These are phyloP conservation scores for Pochonia chlamydosporia DNA, from an alignment of 2,329 filamentous ascomycete species.

Conservation along the genomic window DNA sequence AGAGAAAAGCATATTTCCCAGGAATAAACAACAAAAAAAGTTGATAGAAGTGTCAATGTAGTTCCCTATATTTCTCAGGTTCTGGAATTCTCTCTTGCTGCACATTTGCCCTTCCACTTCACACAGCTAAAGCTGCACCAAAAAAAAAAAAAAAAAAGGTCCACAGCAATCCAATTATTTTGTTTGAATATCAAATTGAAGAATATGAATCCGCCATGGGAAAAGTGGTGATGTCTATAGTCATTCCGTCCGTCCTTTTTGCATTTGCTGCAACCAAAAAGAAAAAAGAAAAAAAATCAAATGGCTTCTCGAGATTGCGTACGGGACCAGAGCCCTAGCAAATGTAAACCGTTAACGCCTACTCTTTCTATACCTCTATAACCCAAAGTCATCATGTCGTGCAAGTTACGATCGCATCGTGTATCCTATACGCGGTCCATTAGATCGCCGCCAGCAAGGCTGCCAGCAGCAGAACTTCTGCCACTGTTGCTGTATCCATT, in stretches of 20 bases:
- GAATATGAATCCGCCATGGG: constrained; percentile 7
- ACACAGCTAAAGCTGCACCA: background rate
- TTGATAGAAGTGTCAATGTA: background rate
- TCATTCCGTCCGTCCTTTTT: constrained; percentile 1
- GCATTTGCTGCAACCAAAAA: constrained; percentile 10
- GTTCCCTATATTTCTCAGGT: background rate
- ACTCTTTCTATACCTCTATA: constrained; percentile 35
- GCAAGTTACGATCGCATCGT: constrained; percentile 18
- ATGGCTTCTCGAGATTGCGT: background rate
- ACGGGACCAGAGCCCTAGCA: constrained; percentile 8
- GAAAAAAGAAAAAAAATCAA: constrained; percentile 2
- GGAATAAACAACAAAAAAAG: background rate
- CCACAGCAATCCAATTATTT: constrained; percentile 18
- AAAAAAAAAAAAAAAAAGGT: constrained; percentile 12
- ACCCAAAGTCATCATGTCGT: constrained; percentile 33
- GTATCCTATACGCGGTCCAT: constrained; percentile 45
- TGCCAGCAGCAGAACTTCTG: constrained; percentile 71
- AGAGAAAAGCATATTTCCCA: background rate
- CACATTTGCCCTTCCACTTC: background rate
- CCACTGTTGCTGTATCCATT: constrained; percentile 65
- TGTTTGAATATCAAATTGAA: constrained; percentile 5
- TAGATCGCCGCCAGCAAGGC: constrained; percentile 67
- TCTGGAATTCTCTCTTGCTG: background rate
- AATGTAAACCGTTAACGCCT: constrained; percentile 28
- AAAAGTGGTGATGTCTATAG: constrained; percentile 14